A percentile compares a stretch with the other conserved stretches of the same genome.
Evolutionary conservation across 2,329 filamentous ascomycete genomes (phyloP).

Genomic region (Beauveria sp.): DNA sequence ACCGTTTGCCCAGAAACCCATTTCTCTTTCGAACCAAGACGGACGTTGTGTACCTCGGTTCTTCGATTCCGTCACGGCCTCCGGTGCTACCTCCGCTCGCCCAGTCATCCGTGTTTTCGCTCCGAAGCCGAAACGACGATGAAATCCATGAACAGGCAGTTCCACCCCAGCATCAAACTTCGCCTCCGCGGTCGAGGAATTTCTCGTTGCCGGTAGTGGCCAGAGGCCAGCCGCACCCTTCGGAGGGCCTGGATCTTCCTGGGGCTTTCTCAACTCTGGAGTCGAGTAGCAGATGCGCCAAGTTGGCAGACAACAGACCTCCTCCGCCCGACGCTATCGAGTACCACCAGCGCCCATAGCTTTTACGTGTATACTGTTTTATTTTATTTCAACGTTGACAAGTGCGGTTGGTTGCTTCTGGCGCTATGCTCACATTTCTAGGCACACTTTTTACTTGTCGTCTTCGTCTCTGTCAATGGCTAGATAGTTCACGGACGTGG

Average conservation of each 20-base stretch:
- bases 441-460: background rate
- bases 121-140: background rate
- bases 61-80: background rate
- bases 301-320: background rate
- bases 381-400: background rate
- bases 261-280: background rate
- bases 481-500: too few species aligned
- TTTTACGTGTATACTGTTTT: background rate
- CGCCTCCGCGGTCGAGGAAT: background rate
- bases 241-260: background rate
- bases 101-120: background rate
- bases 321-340: background rate
- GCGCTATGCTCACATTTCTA: background rate
- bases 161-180: background rate
- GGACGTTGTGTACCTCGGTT: background rate
- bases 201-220: background rate
- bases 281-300: background rate
- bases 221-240: background rate
- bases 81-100: background rate
- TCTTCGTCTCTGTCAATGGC: background rate
- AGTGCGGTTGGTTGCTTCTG: background rate
- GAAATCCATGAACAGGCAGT: background rate
- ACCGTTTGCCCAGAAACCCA: background rate
- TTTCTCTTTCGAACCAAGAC: slow-evolving; percentile 5
- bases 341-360: background rate